Conservation (phyloP, 306 rosid genomes). For the Hippophae gyantsensis region DNA sequence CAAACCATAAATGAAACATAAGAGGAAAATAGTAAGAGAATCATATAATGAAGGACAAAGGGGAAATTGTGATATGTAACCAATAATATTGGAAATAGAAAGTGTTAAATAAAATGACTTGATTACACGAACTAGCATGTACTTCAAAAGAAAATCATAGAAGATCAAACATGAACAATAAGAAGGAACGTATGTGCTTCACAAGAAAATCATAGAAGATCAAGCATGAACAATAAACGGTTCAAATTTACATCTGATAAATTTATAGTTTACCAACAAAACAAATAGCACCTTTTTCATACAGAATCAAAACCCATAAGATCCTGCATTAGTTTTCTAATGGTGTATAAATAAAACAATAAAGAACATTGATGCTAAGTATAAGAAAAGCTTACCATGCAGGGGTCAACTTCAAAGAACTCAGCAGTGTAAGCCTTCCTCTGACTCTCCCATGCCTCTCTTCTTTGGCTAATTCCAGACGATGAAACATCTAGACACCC, state of each 20-base stretch:
- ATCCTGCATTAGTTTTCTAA: background rate
- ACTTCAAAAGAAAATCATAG: no score
- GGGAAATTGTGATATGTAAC: background rate
- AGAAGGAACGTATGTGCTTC: no score
- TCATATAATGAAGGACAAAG: background rate
- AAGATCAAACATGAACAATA: no score
- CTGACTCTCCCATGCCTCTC: conserved; percentile 72
- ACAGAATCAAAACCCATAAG: background rate
- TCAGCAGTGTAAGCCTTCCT: conserved; percentile 55
- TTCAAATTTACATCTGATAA: background rate
- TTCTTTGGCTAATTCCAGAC: conserved; percentile 54
- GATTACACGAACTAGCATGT: no score
- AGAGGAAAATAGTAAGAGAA: background rate
- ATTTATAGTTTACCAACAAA: background rate
- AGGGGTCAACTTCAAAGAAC: conserved; percentile 76
- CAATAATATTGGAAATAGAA: no score
- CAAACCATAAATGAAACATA: conserved; percentile 4
- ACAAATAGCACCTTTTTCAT: background rate
- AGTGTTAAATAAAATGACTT: no score
- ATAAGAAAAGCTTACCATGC: conserved; percentile 32
- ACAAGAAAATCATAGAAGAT: no score
- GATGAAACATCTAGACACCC: conserved; percentile 46
- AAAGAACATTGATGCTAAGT: background rate
- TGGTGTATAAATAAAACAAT: background rate
- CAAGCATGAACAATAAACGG: no score